Evolutionary conservation across 352 stramenopile genomes (phyloP).

Genomic region (Phytopythium oedochilum): DNA sequence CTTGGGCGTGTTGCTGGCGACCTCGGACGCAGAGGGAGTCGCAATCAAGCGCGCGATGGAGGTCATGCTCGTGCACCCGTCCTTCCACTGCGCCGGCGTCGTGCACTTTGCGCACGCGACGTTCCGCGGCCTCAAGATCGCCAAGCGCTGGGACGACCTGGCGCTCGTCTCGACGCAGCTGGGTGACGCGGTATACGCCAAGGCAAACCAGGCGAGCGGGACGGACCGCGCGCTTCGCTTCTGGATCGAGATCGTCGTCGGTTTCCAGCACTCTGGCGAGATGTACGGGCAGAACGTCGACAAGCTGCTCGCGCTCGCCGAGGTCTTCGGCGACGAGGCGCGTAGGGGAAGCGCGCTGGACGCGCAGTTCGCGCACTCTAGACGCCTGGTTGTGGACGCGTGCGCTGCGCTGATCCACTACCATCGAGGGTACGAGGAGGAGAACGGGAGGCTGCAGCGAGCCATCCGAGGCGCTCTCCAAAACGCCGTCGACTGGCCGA

Average conservation of each 20-base stretch:
- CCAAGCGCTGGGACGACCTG: slow-evolving; percentile 72
- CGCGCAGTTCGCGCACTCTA: not conserved
- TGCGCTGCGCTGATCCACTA: slow-evolving; percentile 53
- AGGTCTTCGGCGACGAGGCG: slow-evolving; percentile 30
- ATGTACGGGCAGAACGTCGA: slow-evolving; percentile 40
- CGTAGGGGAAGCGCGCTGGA: slow-evolving; percentile 17
- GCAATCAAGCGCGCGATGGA: slow-evolving; percentile 29
- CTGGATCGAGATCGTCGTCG: slow-evolving; percentile 63
- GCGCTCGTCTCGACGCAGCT: slow-evolving; percentile 31
- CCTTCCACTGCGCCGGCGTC: slow-evolving; percentile 33
- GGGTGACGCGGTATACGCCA: slow-evolving; percentile 32
- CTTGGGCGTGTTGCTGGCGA: slow-evolving; percentile 62
- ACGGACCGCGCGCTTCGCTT: slow-evolving; percentile 29
- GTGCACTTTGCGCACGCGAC: slow-evolving; percentile 48
- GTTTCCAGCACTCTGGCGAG: slow-evolving; percentile 71
- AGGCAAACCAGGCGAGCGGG: slow-evolving; percentile 19
- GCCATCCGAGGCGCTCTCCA: slow-evolving; percentile 34
- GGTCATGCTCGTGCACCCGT: slow-evolving; percentile 27
- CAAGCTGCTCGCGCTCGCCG: slow-evolving; percentile 38
- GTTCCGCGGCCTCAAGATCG: slow-evolving; percentile 63
- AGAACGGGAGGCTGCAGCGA: slow-evolving; percentile 35
- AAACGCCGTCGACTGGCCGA: slow-evolving; percentile 24
- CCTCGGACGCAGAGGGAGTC: slow-evolving; percentile 20
- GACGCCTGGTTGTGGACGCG: slow-evolving; percentile 24
- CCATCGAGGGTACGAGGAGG: slow-evolving; percentile 62